These are phyloP conservation scores for Zygosaccharomyces rouxii DNA, from an alignment of 805 yeast genomes.

Conservation along the genomic window DNA sequence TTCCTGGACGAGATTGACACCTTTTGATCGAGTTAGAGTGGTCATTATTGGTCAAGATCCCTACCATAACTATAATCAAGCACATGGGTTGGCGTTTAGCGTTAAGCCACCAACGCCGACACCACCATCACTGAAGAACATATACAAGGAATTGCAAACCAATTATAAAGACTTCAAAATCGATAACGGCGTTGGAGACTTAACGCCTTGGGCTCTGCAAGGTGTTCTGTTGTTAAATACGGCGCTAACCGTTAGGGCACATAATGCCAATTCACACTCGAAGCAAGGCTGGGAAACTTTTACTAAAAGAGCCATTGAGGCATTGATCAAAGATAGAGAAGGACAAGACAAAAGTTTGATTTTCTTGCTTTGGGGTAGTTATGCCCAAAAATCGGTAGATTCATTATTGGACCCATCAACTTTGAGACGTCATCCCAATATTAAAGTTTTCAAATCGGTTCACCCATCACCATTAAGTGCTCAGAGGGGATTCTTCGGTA, in stretches of 20 bases:
- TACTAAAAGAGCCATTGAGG: slow-evolving; percentile 64
- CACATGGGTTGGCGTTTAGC: slow-evolving; percentile 94
- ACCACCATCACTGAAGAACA: slow-evolving; percentile 84
- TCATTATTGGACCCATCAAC: slow-evolving; percentile 27
- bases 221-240: slow-evolving; percentile 89
- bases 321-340: slow-evolving; percentile 47
- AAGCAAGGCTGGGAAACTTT: slow-evolving; percentile 89
- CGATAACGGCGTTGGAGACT: slow-evolving; percentile 48
- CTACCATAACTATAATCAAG: slow-evolving; percentile 87
- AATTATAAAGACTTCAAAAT: slow-evolving; percentile 68
- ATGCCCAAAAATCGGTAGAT: slow-evolving; percentile 61
- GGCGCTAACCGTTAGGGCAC: slow-evolving; percentile 86
- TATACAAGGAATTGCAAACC: slow-evolving; percentile 70
- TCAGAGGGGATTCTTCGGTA: slow-evolving; percentile 70
- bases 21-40: slow-evolving; percentile 66
- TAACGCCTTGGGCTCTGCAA: slow-evolving; percentile 78
- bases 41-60: slow-evolving; percentile 94
- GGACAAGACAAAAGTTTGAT: slow-evolving; percentile 51
- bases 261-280: slow-evolving; percentile 89
- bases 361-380: slow-evolving; percentile 77
- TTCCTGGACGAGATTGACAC: slow-evolving; percentile 88
- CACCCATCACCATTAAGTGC: slow-evolving; percentile 98
- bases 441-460: slow-evolving; percentile 62
- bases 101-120: slow-evolving; percentile 80
- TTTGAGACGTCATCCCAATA: slow-evolving; percentile 29